phyloP scores from a whole-genome alignment of 2,329 filamentous ascomycete genomes.

The Paraconiothyrium brasiliense region DNA sequence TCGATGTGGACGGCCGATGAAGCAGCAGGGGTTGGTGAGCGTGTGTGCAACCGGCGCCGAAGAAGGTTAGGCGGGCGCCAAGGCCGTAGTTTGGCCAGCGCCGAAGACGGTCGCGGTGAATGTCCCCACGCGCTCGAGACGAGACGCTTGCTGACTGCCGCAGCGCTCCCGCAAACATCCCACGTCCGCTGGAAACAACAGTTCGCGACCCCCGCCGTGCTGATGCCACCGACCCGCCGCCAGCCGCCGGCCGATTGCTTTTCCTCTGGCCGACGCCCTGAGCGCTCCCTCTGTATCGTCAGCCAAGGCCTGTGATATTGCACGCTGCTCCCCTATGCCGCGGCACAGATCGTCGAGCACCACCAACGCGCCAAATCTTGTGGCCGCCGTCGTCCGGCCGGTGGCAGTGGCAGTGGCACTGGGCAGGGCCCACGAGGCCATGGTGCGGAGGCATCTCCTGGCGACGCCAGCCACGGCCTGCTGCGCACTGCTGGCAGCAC shows the following conservation, averaged over 20 bases:
- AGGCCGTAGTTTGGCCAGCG: slow-evolving; percentile 11
- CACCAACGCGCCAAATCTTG: slow-evolving; percentile 13
- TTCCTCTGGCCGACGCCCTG: not conserved
- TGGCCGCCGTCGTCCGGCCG: slow-evolving; percentile 13
- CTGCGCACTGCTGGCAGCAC: slow-evolving; percentile 17
- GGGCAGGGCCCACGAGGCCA: too few species aligned
- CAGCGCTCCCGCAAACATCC: slow-evolving; percentile 17
- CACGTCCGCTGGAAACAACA: slow-evolving; percentile 21
- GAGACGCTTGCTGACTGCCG: slow-evolving; percentile 11
- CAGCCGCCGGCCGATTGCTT: not conserved
- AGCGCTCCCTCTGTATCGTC: slow-evolving; percentile 13
- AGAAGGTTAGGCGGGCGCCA: slow-evolving; percentile 19
- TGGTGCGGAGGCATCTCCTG: not conserved
- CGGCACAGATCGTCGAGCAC: slow-evolving; percentile 27
- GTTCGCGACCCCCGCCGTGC: slow-evolving; percentile 13
- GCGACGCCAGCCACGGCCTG: slow-evolving; percentile 18
- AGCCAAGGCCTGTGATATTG: slow-evolving; percentile 41
- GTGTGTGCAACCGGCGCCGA: slow-evolving; percentile 5
- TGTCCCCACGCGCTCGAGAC: slow-evolving; percentile 12
- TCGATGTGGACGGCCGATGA: not conserved
- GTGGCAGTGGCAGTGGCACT: not conserved
- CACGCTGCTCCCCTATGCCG: slow-evolving; percentile 12
- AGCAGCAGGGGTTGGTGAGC: not conserved
- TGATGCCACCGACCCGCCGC: slow-evolving; percentile 1
- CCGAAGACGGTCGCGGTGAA: not conserved